Conservation (phyloP, 2,329 filamentous ascomycete genomes). For the Ampelomyces quisqualis region DNA sequence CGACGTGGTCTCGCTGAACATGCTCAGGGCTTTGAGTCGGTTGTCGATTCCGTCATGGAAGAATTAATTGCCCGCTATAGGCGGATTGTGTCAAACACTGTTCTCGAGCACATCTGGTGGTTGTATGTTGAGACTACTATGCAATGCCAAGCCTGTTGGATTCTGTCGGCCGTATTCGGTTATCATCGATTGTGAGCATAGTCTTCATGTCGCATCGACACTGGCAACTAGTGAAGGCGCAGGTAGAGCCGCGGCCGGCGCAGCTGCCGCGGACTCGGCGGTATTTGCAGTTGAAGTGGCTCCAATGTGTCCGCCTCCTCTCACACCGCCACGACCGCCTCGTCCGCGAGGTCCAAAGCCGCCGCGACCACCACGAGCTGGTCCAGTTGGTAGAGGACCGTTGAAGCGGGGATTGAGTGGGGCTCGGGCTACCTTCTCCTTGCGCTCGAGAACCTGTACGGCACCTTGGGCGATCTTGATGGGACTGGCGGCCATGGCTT, state of each 20-base stretch:
- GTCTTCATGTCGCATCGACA: constrained; percentile 17
- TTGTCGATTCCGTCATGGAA: too few relatives aligned
- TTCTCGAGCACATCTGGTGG: too few relatives aligned
- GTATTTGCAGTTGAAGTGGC: constrained; percentile 9
- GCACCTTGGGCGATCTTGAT: constrained; percentile 80
- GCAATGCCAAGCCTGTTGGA: too few relatives aligned
- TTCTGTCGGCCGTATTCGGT: too few relatives aligned
- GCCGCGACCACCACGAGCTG: constrained; percentile 33
- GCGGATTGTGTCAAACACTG: too few relatives aligned
- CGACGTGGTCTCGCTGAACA: too few relatives aligned
- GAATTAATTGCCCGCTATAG: too few relatives aligned
- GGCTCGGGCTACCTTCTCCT: constrained; percentile 52
- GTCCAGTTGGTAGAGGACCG: constrained; percentile 33
- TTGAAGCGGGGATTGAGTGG: constrained; percentile 27
- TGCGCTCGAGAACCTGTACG: constrained; percentile 83
- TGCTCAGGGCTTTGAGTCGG: too few relatives aligned
- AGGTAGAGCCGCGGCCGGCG: constrained; percentile 10
- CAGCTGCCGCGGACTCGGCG: constrained; percentile 12
- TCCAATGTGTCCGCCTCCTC: constrained; percentile 30
- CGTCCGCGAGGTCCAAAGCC: constrained; percentile 39
- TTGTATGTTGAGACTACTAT: too few relatives aligned
- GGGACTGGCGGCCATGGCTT: constrained; percentile 79
- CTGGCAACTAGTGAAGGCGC: constrained; percentile 11
- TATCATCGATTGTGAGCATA: too few relatives aligned
- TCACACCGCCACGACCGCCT: constrained; percentile 36